Base-by-base conservation (phyloP, 2,329 filamentous ascomycete species). In the Fonsecaea nubica region DNA sequence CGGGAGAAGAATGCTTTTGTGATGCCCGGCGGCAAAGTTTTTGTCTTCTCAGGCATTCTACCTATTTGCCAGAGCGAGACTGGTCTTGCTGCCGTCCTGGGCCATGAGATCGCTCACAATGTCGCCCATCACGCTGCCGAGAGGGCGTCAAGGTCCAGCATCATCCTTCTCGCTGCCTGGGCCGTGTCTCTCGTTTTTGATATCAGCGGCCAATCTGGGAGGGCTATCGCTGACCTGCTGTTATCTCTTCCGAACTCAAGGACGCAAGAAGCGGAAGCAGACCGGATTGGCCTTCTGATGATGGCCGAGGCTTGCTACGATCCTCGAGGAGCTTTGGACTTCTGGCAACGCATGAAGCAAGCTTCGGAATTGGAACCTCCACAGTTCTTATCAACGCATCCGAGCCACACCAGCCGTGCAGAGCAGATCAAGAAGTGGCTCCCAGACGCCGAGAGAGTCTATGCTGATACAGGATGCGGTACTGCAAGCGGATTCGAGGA, bases 61-160 rank as follows among this genome's bases (percentile, higher is more conserved):
- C 83, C 85, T 3, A 76, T 88, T 30, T 87, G 85, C 68, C 66
- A 78, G 53, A 80, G 82, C 50, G 86, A 89, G 40, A 82, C 87
- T 71, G 85, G 86, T 0, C 76, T 89, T 15, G 87, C 87, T 6
- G 85, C 86, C 1, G 86, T 89, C 0, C 74, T 89, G 18, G 85
- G 85, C 0, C 87, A 89, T 73, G 87, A 89, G 72, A 89, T 89
- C 72, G 85, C 86, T 2, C 87, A 89, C 74, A 86, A 87, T n/a
- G 81, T 87, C 2, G 85, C 85, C 1, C 82, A 83, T 62, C 85
- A 87, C 70, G 75, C 78, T 0, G 84, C 82, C 0, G 87, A 89
- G 74, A 79, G 83, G 7, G 80, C 88, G 78, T 86, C 83, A 54
- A 77, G 75, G 13, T 76, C 73, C 52, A 54, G 67, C 63, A 57